Conservation (phyloP, 345 rosid genomes). For the Gossypioides kirkii region DNA sequence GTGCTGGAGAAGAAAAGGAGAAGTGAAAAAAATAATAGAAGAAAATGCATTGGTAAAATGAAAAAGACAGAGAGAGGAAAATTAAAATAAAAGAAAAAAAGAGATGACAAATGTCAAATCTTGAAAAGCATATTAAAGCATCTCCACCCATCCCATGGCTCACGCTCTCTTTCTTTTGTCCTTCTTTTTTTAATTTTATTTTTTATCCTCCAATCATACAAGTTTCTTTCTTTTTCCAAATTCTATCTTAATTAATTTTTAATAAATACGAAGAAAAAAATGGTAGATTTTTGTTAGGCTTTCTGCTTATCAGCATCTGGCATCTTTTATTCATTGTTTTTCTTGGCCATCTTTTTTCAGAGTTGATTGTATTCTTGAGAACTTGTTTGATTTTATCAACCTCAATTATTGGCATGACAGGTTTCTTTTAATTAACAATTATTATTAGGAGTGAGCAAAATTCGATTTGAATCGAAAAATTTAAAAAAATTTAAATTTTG, state of each 20-base stretch:
- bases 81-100: neutral
- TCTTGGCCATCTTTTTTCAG: neutral
- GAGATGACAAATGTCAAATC: constrained; percentile 42
- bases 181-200: neutral
- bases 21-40: neutral
- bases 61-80: neutral
- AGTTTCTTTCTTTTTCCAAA: constrained; percentile 7
- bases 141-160: constrained; percentile 35
- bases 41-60: neutral
- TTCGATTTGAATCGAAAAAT: no score
- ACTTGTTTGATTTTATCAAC: neutral
- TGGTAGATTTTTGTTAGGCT: neutral
- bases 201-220: constrained; percentile 10
- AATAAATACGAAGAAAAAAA: neutral
- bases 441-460: no score
- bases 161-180: constrained; percentile 8
- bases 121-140: constrained; percentile 35
- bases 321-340: neutral
- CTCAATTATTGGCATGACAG: neutral
- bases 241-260: neutral
- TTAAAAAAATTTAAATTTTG: no score
- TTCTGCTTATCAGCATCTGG: neutral
- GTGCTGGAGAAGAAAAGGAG: constrained; percentile 10
- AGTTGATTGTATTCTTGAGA: neutral
- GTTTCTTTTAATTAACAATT: neutral